Base-by-base conservation (phyloP, 2,329 filamentous ascomycete genomes). In the Exophiala xenobiotica region DNA sequence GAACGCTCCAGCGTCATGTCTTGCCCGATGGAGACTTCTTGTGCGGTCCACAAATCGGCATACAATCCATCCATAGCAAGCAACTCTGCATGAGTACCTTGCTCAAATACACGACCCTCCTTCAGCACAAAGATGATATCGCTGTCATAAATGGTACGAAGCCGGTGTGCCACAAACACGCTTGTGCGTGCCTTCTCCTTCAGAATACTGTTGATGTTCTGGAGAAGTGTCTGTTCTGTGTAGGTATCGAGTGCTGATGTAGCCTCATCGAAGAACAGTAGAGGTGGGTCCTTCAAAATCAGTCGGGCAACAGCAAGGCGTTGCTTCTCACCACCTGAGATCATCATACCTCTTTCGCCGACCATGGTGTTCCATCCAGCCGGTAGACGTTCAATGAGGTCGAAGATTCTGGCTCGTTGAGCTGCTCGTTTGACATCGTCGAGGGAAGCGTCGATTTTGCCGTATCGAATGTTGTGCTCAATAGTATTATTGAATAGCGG, bases 401-500 rank as follows among this genome's bases (percentile, higher is more conserved):
- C 88, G 64, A 93, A 86, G 51, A 99, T 90, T 50, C 85, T 83
- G 2, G 93, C 92, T 47, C 90, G 80, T 64, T 85, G 83, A 1
- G 93, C 90, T 0, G 90, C 93, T 23, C 84, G 84, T 9, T 83
- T 68, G 6, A 99, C 86, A 51, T 85, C 77, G 24, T 90, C 88
- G 7, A 79, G 75, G 0, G 84, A 78, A 0, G 92, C 91, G 40
- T 83, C 81, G 57, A 97, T 80, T 60, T 87, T 82, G 44, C 93
- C 93, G 68, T 99, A 99, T 57, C 84, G 86, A 64, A 99, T 96
- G 67, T 99, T 99, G 69, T 96, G 90, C 66, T 88, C 87, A 52
- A 99, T 92, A 0, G 90, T 93, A 65, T 96, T 90, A 68, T 99
- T 99, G 77, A 99, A 99, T 1, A 99, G 78, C 0, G 93, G 91